Evolutionary conservation across 441 rosid species (phyloP).

Genomic region (Corymbia citriodora): DNA sequence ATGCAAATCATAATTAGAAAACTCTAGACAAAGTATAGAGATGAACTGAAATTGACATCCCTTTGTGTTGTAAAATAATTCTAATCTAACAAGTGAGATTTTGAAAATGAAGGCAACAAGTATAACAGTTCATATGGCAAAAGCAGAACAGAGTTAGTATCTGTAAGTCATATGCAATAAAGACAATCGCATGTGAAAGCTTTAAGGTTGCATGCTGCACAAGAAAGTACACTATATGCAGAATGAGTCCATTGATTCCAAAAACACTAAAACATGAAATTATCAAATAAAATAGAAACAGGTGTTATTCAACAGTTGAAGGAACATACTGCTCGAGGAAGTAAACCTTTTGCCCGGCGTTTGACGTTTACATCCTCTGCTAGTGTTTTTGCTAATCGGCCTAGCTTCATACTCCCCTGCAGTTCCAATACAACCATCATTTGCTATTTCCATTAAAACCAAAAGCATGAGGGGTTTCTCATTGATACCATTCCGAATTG

Average conservation of each 20-base stretch:
- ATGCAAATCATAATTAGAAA: neutral
- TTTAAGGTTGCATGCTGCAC: neutral
- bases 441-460: neutral
- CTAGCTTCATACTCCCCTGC: slow-evolving; percentile 83
- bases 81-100: neutral
- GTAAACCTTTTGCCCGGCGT: slow-evolving; percentile 79
- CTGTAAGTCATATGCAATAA: neutral
- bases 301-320: neutral
- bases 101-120: neutral
- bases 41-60: neutral
- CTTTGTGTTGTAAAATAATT: neutral
- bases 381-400: slow-evolving; percentile 63
- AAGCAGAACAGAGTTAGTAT: neutral
- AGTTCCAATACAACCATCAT: slow-evolving; percentile 7
- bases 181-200: neutral
- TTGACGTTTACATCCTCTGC: slow-evolving; percentile 76
- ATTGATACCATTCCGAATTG: slow-evolving; percentile 66
- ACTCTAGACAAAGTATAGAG: neutral
- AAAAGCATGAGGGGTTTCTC: neutral
- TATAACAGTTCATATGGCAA: neutral
- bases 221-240: neutral
- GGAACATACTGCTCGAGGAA: slow-evolving; percentile 70
- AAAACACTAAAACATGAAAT: neutral
- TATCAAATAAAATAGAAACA: neutral
- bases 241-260: neutral